phyloP scores from a whole-genome alignment of 2,329 filamentous ascomycete species.

The Neocucurbitaria cava region DNA sequence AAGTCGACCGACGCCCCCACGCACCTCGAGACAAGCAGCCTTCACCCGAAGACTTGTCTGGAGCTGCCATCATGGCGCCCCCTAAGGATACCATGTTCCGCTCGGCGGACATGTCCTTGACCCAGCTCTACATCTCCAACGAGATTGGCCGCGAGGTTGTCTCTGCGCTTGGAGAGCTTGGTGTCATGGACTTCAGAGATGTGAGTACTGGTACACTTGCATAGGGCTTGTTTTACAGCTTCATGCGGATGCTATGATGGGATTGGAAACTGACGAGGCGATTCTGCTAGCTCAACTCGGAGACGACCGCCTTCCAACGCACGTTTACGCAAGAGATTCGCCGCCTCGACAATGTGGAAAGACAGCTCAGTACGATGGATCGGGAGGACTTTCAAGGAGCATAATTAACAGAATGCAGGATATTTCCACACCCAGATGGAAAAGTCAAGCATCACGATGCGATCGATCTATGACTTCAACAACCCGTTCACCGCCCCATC shows the following conservation, averaged over 20 bases:
- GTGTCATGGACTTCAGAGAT: constrained; percentile 96
- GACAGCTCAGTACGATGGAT: constrained; percentile 81
- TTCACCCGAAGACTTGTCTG: constrained; percentile 29
- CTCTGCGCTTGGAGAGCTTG: constrained; percentile 93
- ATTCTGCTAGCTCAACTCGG: constrained; percentile 78
- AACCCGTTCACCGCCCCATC: constrained; percentile 87
- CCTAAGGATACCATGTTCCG: constrained; percentile 93
- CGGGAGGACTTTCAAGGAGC: background rate
- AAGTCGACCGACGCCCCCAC: constrained; percentile 27
- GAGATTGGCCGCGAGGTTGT: constrained; percentile 98
- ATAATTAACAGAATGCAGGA: constrained; percentile 58
- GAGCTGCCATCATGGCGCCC: constrained; percentile 62
- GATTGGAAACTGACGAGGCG: constrained; percentile 34
- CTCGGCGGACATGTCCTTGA: constrained; percentile 99
- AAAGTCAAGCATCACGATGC: constrained; percentile 83
- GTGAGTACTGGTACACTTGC: constrained; percentile 61
- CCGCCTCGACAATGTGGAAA: constrained; percentile 95
- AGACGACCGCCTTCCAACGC: constrained; percentile 92
- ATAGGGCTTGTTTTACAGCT: constrained; percentile 18
- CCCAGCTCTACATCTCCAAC: constrained; percentile 98
- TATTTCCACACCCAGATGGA: constrained; percentile 98
- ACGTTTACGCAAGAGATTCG: constrained; percentile 98
- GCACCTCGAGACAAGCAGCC: constrained; percentile 33
- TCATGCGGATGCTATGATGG: constrained; percentile 22
- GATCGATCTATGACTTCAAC: constrained; percentile 89